Conservation (phyloP, 2,329 filamentous ascomycete species). For the Trichoderma lentiforme region DNA sequence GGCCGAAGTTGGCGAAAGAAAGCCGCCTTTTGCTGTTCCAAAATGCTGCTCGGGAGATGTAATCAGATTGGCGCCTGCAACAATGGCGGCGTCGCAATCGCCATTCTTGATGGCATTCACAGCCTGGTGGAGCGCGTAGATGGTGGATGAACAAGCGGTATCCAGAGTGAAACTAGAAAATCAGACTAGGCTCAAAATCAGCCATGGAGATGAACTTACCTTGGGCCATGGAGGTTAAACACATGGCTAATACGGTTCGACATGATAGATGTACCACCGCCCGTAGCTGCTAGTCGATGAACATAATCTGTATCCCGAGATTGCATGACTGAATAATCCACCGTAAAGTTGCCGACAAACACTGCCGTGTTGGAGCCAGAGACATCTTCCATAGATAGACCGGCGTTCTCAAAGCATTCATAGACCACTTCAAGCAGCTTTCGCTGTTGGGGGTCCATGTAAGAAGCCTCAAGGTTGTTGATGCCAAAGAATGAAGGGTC, state of each 20-base stretch:
- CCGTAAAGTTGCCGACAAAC: conserved; percentile 18
- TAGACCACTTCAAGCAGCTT: conserved; percentile 30
- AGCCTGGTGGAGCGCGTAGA: conserved; percentile 26
- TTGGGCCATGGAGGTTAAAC: conserved; percentile 31
- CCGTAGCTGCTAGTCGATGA: conserved; percentile 20
- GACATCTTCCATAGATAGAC: conserved; percentile 14
- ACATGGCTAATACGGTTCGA: conserved; percentile 33
- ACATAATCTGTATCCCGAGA: conserved; percentile 20
- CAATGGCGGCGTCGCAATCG: conserved; percentile 34
- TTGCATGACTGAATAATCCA: conserved; percentile 20
- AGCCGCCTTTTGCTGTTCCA: conserved; percentile 21
- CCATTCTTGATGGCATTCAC: conserved; percentile 30
- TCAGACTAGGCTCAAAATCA: neutral
- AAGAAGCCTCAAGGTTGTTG: neutral
- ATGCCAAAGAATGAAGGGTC: conserved; percentile 11
- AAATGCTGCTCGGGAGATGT: conserved; percentile 24
- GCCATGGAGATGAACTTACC: conserved; percentile 22
- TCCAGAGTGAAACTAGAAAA: conserved; percentile 11
- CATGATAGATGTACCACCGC: conserved; percentile 30
- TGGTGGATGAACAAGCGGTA: conserved; percentile 37
- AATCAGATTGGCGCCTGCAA: conserved; percentile 35
- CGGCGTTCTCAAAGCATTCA: conserved; percentile 26
- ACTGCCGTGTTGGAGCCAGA: conserved; percentile 15
- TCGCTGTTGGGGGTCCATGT: conserved; percentile 32
- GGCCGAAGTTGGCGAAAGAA: conserved; percentile 19